Percentiles rank a stretch among this genome's conserved stretches.
Evolutionary conservation across 805 yeast genomes (phyloP).

Genomic region (Suhomyces emberorum): DNA sequence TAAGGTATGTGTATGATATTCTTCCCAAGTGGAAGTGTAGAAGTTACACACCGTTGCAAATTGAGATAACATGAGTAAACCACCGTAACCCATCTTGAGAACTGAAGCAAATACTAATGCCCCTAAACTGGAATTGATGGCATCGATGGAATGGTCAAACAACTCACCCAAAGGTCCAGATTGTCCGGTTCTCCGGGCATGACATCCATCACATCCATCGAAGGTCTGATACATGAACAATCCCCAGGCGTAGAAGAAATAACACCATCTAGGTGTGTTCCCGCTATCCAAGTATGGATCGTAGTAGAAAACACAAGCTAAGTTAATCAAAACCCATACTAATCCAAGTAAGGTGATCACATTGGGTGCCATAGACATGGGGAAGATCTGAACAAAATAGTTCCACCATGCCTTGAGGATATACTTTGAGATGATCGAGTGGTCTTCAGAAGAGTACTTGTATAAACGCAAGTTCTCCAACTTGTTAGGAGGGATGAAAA

Average conservation of each 20-base stretch:
- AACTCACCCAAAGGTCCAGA: constrained; percentile 92
- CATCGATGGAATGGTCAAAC: constrained; percentile 83
- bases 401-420: constrained; percentile 82
- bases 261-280: constrained; percentile 71
- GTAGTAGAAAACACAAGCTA: constrained; percentile 60
- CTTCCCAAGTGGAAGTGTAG: constrained; percentile 93
- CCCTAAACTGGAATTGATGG: constrained; percentile 76
- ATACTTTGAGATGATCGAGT: constrained; percentile 70
- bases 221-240: constrained; percentile 89
- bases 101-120: constrained; percentile 71
- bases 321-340: constrained; percentile 62
- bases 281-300: constrained; percentile 61
- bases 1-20: constrained; percentile 81
- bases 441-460: constrained; percentile 75
- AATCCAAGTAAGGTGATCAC: constrained; percentile 81
- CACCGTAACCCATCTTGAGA: constrained; percentile 71
- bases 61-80: constrained; percentile 58
- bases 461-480: constrained; percentile 54
- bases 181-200: constrained; percentile 94
- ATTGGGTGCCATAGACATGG: constrained; percentile 89
- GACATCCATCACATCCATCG: constrained; percentile 95
- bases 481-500: constrained; percentile 54
- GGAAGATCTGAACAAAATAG: constrained; percentile 69
- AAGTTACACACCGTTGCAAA: constrained; percentile 78
- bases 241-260: constrained; percentile 73